phyloP scores from a whole-genome alignment of 164 flowering plant species.

The Protea cynaroides region DNA sequence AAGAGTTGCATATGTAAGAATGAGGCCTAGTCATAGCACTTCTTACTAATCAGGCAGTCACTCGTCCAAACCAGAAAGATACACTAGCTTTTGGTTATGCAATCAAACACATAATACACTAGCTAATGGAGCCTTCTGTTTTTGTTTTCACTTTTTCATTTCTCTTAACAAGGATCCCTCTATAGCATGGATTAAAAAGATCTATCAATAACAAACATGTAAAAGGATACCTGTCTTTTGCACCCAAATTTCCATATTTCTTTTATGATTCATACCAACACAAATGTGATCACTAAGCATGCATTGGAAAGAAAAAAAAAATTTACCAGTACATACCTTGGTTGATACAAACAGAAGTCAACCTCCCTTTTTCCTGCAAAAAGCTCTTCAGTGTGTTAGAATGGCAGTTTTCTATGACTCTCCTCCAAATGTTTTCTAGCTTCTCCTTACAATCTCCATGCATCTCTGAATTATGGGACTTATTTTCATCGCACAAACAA shows the following conservation, averaged over 20 bases:
- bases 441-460: slow-evolving; percentile 27
- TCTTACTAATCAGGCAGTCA: too few relatives aligned
- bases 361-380: slow-evolving; percentile 55
- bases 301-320: neutral
- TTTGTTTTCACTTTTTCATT: too few relatives aligned
- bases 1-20: too few relatives aligned
- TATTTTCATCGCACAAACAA: slow-evolving; percentile 26
- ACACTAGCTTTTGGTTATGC: too few relatives aligned
- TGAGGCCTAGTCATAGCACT: too few relatives aligned
- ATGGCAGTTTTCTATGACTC: slow-evolving; percentile 47
- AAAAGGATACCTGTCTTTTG: neutral
- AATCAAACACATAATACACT: too few relatives aligned
- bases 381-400: slow-evolving; percentile 52
- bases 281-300: neutral
- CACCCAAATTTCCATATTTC: neutral
- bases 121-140: too few relatives aligned
- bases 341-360: slow-evolving; percentile 52
- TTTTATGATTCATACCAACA: neutral
- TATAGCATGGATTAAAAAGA: neutral
- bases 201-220: neutral
- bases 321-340: slow-evolving; percentile 42
- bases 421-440: slow-evolving; percentile 64
- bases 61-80: too few relatives aligned
- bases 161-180: too few relatives aligned
- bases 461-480: slow-evolving; percentile 17